Evolutionary conservation across 306 rosid species (phyloP), one percentile per base, ranked within the genome.

Genomic region (Acacia acuminata): DNA sequence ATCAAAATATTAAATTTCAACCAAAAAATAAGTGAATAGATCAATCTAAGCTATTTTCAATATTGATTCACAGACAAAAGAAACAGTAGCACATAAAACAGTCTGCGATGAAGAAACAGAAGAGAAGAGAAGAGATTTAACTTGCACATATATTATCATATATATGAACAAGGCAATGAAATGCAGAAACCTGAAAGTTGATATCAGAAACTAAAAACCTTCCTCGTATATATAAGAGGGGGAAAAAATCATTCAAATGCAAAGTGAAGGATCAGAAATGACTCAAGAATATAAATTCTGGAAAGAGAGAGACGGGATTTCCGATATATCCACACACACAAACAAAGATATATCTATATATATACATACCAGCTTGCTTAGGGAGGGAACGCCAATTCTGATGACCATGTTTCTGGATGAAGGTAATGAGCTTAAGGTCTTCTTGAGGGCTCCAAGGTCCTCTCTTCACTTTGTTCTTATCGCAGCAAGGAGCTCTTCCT

Each of bases 341-440:
- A 1, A 56, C 25, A 20, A 3, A 56, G 0, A 5, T 1, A 53
- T 0, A 55, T 1, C 0, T 30, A 30, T 30, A 20, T 0, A 56
- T 1, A 60, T 1, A 50, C 0, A 22, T 81, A 96, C 99, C 99
- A n/a, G 99, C 91, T 89, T 87, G 98, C 80, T 86, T 93, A 7
- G 99, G 99, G 79, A 96, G 98, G 78, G 98, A 84, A 64, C 99
- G 87, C 99, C 99, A 96, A 78, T 96, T 96, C n/a, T 90, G 92
- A 88, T 96, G 99, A 83, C 99, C 99, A 87, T 88, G 71, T 69
- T 86, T 92, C 84, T 93, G 99, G 60, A 96, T 88, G 91, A 93
- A 96, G 83, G 90, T 87, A 47, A 91, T 90, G 79, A 96, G 99
- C 71, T 88, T 93, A 71, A 88, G 83, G 63, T 96, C 99, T 83